phyloP scores from a whole-genome alignment of 1,284 basidiomycete genomes.

The Taiwanofungus camphoratus region DNA sequence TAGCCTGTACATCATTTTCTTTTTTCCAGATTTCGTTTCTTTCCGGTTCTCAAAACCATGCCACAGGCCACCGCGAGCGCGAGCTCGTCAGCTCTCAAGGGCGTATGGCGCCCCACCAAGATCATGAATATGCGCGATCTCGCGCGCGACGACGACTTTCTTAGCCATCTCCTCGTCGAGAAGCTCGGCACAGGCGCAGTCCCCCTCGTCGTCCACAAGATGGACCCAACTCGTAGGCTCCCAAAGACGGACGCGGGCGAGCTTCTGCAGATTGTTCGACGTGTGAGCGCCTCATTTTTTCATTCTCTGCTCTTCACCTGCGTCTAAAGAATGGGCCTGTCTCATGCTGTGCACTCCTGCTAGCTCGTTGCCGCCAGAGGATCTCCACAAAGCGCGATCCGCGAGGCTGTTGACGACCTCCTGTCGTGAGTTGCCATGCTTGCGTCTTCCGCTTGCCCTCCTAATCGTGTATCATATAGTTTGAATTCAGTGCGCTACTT shows the following conservation, averaged over 20 bases:
- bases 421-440: constrained; percentile 50
- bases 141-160: constrained; percentile 81
- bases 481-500: constrained; percentile 69
- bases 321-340: constrained; percentile 9
- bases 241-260: constrained; percentile 65
- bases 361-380: constrained; percentile 57
- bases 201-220: constrained; percentile 78
- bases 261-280: constrained; percentile 64
- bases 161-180: constrained; percentile 79
- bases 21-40: constrained; percentile 1
- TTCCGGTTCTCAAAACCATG: constrained; percentile 15
- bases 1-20: neutral
- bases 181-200: constrained; percentile 72
- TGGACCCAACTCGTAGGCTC: constrained; percentile 67
- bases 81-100: constrained; percentile 16
- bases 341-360: constrained; percentile 6
- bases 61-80: constrained; percentile 18
- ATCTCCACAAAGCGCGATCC: constrained; percentile 47
- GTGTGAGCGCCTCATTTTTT: constrained; percentile 46
- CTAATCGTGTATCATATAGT: constrained; percentile 33
- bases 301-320: constrained; percentile 14
- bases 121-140: constrained; percentile 85
- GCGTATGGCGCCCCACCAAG: constrained; percentile 70
- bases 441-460: constrained; percentile 11
- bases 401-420: constrained; percentile 67